Evolutionary conservation across 441 rosid genomes (phyloP).

Genomic region (Biscutella laevigata): DNA sequence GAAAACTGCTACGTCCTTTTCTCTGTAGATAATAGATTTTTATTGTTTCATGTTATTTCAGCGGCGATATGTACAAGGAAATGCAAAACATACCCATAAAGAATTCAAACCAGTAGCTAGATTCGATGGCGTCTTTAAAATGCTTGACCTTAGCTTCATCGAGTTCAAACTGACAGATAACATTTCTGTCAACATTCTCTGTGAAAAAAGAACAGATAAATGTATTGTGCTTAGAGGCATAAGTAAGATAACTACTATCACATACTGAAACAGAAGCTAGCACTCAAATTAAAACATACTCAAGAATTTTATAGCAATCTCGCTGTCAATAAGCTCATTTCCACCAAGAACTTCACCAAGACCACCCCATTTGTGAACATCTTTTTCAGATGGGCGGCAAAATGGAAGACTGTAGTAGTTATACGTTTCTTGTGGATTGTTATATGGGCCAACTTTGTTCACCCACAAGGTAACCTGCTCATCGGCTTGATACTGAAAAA

Average conservation of each 20-base stretch:
- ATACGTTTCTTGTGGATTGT: slow-evolving; percentile 99
- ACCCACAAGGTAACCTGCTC: slow-evolving; percentile 94
- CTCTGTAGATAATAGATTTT: background rate
- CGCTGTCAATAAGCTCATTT: slow-evolving; percentile 96
- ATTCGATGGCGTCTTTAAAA: slow-evolving; percentile 84
- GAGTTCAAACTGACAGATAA: slow-evolving; percentile 60
- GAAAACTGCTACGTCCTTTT: background rate
- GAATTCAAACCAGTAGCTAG: slow-evolving; percentile 90
- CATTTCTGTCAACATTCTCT: slow-evolving; percentile 60
- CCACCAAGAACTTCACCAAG: slow-evolving; percentile 99
- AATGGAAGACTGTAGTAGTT: slow-evolving; percentile 99
- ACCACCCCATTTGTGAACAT: slow-evolving; percentile 98
- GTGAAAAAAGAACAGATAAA: slow-evolving; percentile 5
- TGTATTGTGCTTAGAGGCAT: background rate
- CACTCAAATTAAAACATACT: slow-evolving; percentile 40
- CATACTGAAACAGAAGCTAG: background rate
- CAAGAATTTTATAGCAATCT: slow-evolving; percentile 67
- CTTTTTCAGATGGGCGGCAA: slow-evolving; percentile 52
- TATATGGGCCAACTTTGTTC: slow-evolving; percentile 97
- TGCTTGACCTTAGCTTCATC: slow-evolving; percentile 62
- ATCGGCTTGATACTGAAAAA: slow-evolving; percentile 64
- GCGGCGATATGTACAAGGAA: background rate
- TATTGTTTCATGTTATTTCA: background rate
- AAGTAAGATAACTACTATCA: slow-evolving; percentile 2
- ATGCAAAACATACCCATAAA: slow-evolving; percentile 68